These are phyloP conservation scores for Suhomyces coccinellae DNA, from an alignment of 1,139 yeast species.

Conservation along the genomic window DNA sequence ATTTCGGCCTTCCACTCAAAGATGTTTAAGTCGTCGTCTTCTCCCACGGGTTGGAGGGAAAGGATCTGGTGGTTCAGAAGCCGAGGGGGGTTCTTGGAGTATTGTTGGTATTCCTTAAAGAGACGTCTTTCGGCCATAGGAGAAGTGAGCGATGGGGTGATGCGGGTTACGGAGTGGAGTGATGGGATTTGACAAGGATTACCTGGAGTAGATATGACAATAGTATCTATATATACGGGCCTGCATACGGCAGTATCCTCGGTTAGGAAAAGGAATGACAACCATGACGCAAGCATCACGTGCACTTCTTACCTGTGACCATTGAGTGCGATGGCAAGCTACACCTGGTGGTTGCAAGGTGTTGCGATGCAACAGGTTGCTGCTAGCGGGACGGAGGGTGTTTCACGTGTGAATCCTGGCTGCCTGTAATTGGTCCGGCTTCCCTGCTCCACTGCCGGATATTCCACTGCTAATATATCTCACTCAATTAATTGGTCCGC, in stretches of 20 bases:
- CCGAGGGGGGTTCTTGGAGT: slow-evolving; percentile 20
- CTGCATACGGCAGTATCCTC: slow-evolving; percentile 5
- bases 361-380: neutral
- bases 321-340: no score
- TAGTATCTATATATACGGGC: neutral
- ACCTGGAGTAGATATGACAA: no score
- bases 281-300: slow-evolving; percentile 7
- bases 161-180: neutral
- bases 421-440: no score
- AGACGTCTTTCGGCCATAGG: slow-evolving; percentile 27
- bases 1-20: slow-evolving; percentile 61
- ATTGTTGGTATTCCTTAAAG: slow-evolving; percentile 25
- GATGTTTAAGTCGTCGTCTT: slow-evolving; percentile 37
- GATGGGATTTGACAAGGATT: neutral
- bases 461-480: no score
- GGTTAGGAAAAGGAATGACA: slow-evolving; percentile 3
- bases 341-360: neutral
- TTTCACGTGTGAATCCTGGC: no score
- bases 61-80: slow-evolving; percentile 38
- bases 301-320: neutral
- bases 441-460: no score
- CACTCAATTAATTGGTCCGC: no score
- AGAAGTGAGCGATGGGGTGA: neutral
- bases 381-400: neutral
- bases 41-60: slow-evolving; percentile 43